phyloP scores from a whole-genome alignment of 2,329 filamentous ascomycete genomes.

The Mycosphaerella sp. region DNA sequence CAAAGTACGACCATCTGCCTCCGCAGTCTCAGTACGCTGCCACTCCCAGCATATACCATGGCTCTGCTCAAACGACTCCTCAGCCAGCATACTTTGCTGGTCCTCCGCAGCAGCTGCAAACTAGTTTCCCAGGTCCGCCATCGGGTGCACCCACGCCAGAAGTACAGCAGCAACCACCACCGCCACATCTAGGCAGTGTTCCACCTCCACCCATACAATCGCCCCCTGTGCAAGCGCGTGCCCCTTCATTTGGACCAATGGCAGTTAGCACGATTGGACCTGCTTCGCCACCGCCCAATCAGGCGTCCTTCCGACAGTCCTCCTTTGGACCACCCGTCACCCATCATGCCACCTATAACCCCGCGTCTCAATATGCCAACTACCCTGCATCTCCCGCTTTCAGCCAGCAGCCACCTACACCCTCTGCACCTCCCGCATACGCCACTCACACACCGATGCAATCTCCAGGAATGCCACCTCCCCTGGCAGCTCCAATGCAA shows the following conservation, averaged over 20 bases:
- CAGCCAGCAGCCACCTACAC: constrained; percentile 29
- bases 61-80: constrained; percentile 26
- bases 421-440: constrained; percentile 32
- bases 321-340: constrained; percentile 21
- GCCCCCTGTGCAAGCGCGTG: constrained; percentile 14
- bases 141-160: constrained; percentile 14
- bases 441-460: constrained; percentile 34
- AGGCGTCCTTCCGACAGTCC: constrained; percentile 33
- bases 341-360: constrained; percentile 37
- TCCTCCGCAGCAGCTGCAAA: constrained; percentile 30
- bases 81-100: constrained; percentile 39
- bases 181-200: constrained; percentile 17
- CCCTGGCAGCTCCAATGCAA: constrained; percentile 26
- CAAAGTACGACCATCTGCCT: constrained; percentile 34
- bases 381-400: constrained; percentile 25
- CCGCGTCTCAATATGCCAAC: constrained; percentile 24
- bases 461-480: constrained; percentile 37
- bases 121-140: constrained; percentile 19
- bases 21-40: constrained; percentile 25
- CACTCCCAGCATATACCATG: constrained; percentile 21
- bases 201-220: constrained; percentile 25
- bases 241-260: constrained; percentile 24
- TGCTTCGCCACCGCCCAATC: constrained; percentile 25
- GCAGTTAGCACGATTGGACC: constrained; percentile 20
- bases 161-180: constrained; percentile 7